These are phyloP conservation scores for Silene conica DNA, from an alignment of 148 eudicot species.

Conservation along the genomic window DNA sequence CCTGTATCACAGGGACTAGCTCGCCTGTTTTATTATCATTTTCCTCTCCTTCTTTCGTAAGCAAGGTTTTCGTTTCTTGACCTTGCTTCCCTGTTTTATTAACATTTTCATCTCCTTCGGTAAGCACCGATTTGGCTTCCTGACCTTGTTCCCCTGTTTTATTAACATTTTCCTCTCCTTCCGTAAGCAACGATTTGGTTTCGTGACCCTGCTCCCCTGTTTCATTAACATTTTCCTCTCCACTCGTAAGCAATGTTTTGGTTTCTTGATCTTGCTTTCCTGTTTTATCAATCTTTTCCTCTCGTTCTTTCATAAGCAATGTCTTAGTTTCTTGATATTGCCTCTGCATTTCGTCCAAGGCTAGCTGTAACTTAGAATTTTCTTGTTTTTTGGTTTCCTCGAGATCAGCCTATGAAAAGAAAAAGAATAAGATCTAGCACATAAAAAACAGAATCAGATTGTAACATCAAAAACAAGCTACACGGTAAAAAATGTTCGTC, in stretches of 20 bases:
- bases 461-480: background rate
- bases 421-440: background rate
- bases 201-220: slow-evolving; percentile 16
- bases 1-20: slow-evolving; percentile 38
- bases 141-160: slow-evolving; percentile 19
- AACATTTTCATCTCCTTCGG: too few relatives aligned
- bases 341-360: slow-evolving; percentile 61
- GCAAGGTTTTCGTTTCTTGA: slow-evolving; percentile 25
- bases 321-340: slow-evolving; percentile 56
- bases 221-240: background rate
- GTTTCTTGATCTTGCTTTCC: background rate
- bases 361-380: slow-evolving; percentile 51
- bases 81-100: slow-evolving; percentile 20
- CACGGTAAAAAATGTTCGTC: background rate
- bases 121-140: slow-evolving; percentile 26
- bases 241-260: background rate
- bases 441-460: slow-evolving; percentile 17
- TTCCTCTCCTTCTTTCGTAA: slow-evolving; percentile 51
- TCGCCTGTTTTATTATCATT: slow-evolving; percentile 37
- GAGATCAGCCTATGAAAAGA: slow-evolving; percentile 36
- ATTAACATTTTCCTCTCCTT: too few relatives aligned
- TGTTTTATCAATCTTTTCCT: slow-evolving; percentile 34
- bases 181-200: slow-evolving; percentile 27
- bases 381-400: slow-evolving; percentile 77
- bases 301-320: slow-evolving; percentile 50